Percentiles rank a stretch among this genome's conserved stretches.
Evolutionary conservation across 345 rosid species (phyloP).

Genomic region (Mallotus nudiflorus): DNA sequence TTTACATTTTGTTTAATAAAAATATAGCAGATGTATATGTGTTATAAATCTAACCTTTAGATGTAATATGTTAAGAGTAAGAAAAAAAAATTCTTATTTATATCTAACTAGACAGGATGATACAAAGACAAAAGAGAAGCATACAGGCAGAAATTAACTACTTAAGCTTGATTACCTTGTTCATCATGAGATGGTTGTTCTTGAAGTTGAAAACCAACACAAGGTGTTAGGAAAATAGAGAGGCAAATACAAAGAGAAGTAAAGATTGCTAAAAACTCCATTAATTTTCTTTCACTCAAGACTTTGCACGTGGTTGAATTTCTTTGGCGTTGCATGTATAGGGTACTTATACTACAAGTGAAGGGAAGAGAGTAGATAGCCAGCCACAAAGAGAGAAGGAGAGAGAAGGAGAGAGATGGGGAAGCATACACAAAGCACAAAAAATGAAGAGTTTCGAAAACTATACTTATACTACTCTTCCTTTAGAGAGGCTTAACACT

Average conservation of each 20-base stretch:
- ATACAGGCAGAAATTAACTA: no score
- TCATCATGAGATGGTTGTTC: slow-evolving; percentile 3
- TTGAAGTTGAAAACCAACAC: slow-evolving; percentile 14
- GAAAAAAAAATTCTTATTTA: no score
- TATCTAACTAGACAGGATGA: neutral
- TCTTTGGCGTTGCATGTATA: neutral
- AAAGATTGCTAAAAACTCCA: slow-evolving; percentile 25
- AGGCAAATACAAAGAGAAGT: slow-evolving; percentile 18
- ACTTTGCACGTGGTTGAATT: neutral
- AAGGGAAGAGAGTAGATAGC: no score
- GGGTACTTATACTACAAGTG: slow-evolving; percentile 10
- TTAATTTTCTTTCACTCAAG: neutral
- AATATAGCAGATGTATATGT: no score
- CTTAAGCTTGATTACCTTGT: slow-evolving; percentile 10
- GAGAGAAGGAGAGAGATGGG: neutral
- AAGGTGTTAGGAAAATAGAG: slow-evolving; percentile 8
- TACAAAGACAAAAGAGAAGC: neutral
- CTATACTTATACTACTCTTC: slow-evolving; percentile 24
- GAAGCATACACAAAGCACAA: slow-evolving; percentile 54
- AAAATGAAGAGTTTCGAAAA: slow-evolving; percentile 56
- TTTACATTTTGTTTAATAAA: no score
- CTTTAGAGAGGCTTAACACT: slow-evolving; percentile 34
- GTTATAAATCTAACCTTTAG: no score
- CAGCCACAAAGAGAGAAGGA: neutral
- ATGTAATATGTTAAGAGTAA: no score